Evolutionary conservation across 106 monocot genomes (phyloP).

Genomic region (Dendrobium chrysotoxum): DNA sequence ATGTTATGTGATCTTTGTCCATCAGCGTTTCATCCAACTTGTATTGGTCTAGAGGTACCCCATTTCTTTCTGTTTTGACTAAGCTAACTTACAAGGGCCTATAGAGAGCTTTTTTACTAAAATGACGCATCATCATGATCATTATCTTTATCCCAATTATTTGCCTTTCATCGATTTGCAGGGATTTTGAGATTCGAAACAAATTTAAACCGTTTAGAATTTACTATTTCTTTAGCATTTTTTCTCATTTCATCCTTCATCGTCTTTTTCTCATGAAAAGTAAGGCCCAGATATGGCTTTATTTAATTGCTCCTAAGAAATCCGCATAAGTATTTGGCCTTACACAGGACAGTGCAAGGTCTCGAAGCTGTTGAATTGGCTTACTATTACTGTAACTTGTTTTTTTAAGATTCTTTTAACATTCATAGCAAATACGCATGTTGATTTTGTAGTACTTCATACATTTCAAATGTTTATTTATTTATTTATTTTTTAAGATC

Average conservation of each 20-base stretch:
- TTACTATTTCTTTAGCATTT: neutral
- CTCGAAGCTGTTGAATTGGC: too few relatives aligned
- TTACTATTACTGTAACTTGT: neutral
- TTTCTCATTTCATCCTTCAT: neutral
- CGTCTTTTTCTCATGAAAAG: neutral
- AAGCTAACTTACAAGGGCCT: neutral
- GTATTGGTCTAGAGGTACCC: constrained; percentile 53
- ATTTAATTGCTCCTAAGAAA: too few relatives aligned
- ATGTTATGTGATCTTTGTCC: constrained; percentile 71
- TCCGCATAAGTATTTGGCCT: too few relatives aligned
- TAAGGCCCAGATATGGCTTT: too few relatives aligned
- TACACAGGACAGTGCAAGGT: too few relatives aligned
- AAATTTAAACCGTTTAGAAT: neutral
- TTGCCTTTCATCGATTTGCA: neutral
- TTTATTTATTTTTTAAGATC: neutral
- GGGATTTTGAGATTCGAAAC: neutral
- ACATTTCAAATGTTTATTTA: neutral
- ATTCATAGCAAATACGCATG: neutral
- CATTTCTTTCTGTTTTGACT: neutral
- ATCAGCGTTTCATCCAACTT: constrained; percentile 52
- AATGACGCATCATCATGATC: neutral
- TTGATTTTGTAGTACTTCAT: neutral
- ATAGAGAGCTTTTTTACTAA: neutral
- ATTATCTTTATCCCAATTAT: too few relatives aligned
- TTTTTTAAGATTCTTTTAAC: neutral